Conservation (phyloP, 2,329 filamentous ascomycete genomes). For the Paecilomyces sp. region DNA sequence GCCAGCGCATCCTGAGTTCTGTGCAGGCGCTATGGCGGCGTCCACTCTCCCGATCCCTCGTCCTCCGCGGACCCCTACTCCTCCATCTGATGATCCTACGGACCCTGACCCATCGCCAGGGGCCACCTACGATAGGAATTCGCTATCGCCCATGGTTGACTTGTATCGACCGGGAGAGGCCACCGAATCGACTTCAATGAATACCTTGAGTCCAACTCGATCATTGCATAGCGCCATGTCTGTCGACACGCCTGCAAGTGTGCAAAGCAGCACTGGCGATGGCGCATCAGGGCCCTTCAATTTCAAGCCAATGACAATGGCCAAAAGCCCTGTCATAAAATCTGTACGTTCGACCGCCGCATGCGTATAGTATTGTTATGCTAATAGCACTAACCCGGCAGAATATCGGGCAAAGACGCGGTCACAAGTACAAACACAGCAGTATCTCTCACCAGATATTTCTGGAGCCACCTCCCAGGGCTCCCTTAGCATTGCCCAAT, state of each 20-base stretch:
- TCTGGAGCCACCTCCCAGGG: constrained; percentile 77
- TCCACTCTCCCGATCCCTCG: constrained; percentile 51
- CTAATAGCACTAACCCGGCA: constrained; percentile 33
- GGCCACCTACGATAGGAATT: constrained; percentile 35
- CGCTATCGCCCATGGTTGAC: constrained; percentile 41
- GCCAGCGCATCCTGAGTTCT: background rate
- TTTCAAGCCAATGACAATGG: constrained; percentile 77
- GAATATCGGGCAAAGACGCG: constrained; percentile 85
- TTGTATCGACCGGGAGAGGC: constrained; percentile 22
- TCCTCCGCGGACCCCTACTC: constrained; percentile 59
- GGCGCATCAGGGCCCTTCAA: constrained; percentile 65
- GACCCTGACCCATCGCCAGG: constrained; percentile 17
- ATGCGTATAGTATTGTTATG: background rate
- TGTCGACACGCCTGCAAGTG: constrained; percentile 17
- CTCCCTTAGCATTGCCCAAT: constrained; percentile 81
- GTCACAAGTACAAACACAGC: constrained; percentile 96
- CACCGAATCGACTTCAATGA: constrained; percentile 11
- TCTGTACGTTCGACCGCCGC: constrained; percentile 51
- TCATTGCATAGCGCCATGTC: constrained; percentile 28
- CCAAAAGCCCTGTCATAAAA: constrained; percentile 64
- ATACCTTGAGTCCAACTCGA: constrained; percentile 25
- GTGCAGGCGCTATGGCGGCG: constrained; percentile 46
- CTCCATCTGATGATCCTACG: constrained; percentile 47
- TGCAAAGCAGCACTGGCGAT: constrained; percentile 22
- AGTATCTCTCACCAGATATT: constrained; percentile 96